Percentiles rank a stretch among this genome's conserved stretches.
These are phyloP conservation scores for Rhododendron molle DNA, from an alignment of 148 eudicot genomes.

Conservation along the genomic window DNA sequence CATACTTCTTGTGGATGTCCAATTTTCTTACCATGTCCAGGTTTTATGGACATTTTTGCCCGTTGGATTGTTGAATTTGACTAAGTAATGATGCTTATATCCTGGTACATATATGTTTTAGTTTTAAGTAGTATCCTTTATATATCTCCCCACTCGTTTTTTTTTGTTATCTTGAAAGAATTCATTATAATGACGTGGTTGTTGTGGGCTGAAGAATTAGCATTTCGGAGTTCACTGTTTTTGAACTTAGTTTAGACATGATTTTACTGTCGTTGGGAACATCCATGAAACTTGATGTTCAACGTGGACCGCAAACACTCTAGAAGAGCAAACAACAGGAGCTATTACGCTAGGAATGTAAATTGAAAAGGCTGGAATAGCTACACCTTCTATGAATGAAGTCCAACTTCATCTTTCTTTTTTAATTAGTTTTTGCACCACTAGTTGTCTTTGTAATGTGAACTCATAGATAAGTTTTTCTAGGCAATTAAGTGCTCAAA, in stretches of 20 bases:
- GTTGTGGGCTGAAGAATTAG: neutral
- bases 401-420: slow-evolving; percentile 4
- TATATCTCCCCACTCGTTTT: neutral
- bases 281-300: neutral
- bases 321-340: neutral
- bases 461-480: neutral
- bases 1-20: neutral
- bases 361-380: neutral
- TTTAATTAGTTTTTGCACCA: neutral
- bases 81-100: neutral
- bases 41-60: neutral
- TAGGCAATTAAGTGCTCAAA: neutral
- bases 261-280: neutral
- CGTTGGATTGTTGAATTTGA: neutral
- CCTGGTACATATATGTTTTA: neutral
- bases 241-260: neutral
- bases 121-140: neutral
- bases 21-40: neutral
- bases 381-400: neutral
- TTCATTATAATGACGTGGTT: neutral
- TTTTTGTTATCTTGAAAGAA: neutral
- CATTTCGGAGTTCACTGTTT: neutral
- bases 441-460: neutral
- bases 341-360: neutral
- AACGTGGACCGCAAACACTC: neutral